Evolutionary conservation across 129 eudicot species (phyloP).

Genomic region (Pseudognaphalium luteoalbum): DNA sequence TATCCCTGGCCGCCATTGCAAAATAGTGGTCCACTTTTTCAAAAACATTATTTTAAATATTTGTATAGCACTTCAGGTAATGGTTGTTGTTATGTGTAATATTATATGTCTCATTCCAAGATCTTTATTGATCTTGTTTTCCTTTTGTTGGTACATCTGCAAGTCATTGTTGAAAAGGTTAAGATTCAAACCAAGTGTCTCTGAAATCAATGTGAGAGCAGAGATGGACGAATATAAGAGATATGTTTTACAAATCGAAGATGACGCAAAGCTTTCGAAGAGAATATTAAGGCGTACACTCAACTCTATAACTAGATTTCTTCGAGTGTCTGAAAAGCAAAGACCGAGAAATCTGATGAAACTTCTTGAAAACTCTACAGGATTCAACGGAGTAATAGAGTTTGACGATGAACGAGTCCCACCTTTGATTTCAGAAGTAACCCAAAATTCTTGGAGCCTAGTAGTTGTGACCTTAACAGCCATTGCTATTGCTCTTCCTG

Average conservation of each 20-base stretch:
- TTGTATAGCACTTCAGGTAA: slow-evolving; percentile 22
- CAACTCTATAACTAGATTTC: background rate
- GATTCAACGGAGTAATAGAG: slow-evolving; percentile 32
- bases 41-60: slow-evolving; percentile 9
- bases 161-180: slow-evolving; percentile 3
- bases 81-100: slow-evolving; percentile 28
- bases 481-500: slow-evolving; percentile 41
- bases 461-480: slow-evolving; percentile 34
- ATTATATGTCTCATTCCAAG: slow-evolving; percentile 1
- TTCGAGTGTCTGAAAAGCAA: slow-evolving; percentile 29
- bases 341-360: slow-evolving; percentile 21
- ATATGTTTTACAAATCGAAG: slow-evolving; percentile 11
- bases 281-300: slow-evolving; percentile 2
- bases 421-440: background rate
- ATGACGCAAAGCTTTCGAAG: slow-evolving; percentile 12
- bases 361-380: slow-evolving; percentile 21
- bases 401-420: slow-evolving; percentile 24
- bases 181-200: background rate
- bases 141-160: background rate
- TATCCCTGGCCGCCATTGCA: slow-evolving; percentile 7
- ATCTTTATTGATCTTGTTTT: background rate
- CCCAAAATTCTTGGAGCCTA: slow-evolving; percentile 24
- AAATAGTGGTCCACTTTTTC: slow-evolving; percentile 1
- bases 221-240: slow-evolving; percentile 17
- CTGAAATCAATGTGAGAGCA: background rate